Evolutionary conservation across 2,329 filamentous ascomycete species (phyloP).

Genomic region (Dactylellina drechsleri): DNA sequence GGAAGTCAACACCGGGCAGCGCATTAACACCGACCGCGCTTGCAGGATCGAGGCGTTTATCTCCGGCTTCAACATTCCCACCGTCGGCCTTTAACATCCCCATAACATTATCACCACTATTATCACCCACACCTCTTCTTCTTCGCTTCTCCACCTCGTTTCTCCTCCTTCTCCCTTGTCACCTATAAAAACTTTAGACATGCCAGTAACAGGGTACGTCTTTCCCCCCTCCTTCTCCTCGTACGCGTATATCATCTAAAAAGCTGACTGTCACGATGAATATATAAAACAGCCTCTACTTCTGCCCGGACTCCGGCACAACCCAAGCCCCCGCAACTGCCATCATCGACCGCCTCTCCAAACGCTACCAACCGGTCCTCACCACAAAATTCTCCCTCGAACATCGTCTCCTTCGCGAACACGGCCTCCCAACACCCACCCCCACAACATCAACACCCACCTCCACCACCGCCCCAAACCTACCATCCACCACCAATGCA

Average conservation of each 20-base stretch:
- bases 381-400: conserved; percentile 56
- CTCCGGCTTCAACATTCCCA: conserved; percentile 33
- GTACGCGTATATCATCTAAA: neutral
- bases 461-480: neutral
- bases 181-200: conserved; percentile 17
- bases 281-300: conserved; percentile 56
- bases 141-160: neutral
- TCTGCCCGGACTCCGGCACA: conserved; percentile 56
- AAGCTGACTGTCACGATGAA: conserved; percentile 1
- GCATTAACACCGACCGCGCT: conserved; percentile 17
- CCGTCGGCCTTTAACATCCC: neutral
- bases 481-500: neutral
- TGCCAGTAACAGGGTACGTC: conserved; percentile 57
- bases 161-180: conserved; percentile 1
- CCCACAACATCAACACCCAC: neutral
- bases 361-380: conserved; percentile 56
- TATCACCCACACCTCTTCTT: neutral
- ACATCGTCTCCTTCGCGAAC: conserved; percentile 58
- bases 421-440: conserved; percentile 24
- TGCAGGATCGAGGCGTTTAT: conserved; percentile 7
- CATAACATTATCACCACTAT: neutral
- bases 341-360: conserved; percentile 57
- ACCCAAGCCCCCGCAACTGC: conserved; percentile 47
- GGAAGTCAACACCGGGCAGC: neutral
- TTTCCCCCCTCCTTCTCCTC: neutral